Percentiles rank a stretch among this genome's conserved stretches.
Conservation (phyloP, 345 rosid species). For the Euphorbia tirucalli region DNA sequence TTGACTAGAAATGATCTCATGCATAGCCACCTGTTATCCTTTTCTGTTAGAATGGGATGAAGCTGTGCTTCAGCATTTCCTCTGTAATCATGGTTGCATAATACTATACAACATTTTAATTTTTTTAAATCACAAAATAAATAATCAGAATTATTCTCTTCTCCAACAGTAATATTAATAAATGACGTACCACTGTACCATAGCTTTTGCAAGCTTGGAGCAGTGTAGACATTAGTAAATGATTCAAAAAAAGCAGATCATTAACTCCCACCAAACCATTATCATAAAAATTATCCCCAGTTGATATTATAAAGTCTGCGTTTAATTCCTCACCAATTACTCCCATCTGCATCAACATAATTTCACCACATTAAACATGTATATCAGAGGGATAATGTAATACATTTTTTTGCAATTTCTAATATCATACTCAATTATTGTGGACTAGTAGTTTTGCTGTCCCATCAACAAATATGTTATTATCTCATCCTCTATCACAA, state of each 20-base stretch:
- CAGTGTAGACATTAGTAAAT: constrained; percentile 16
- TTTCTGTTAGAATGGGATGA: constrained; percentile 2
- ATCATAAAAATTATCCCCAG: constrained; percentile 20
- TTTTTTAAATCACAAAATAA: not conserved
- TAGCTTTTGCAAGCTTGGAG: constrained; percentile 19
- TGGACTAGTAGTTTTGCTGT: too few relatives aligned
- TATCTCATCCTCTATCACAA: too few relatives aligned
- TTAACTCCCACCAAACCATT: constrained; percentile 10
- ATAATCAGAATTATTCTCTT: too few relatives aligned
- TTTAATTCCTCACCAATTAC: constrained; percentile 5
- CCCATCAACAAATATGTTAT: too few relatives aligned
- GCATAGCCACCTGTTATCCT: constrained; percentile 28
- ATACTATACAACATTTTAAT: constrained; percentile 5
- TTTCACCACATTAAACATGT: too few relatives aligned
- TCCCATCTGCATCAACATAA: constrained; percentile 15
- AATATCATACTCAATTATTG: too few relatives aligned
- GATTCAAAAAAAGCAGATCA: constrained; percentile 15
- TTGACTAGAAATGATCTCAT: constrained; percentile 18
- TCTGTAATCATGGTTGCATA: constrained; percentile 28
- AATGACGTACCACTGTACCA: constrained; percentile 15
- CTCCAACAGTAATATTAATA: too few relatives aligned
- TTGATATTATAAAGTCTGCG: constrained; percentile 17
- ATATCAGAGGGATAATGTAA: too few relatives aligned
- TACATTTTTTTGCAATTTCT: too few relatives aligned
- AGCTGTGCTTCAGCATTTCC: constrained; percentile 21